Percentiles rank a stretch among this genome's conserved stretches.
These are phyloP conservation scores for Colletotrichum karsti DNA, from an alignment of 2,329 filamentous ascomycete genomes.

Conservation along the genomic window DNA sequence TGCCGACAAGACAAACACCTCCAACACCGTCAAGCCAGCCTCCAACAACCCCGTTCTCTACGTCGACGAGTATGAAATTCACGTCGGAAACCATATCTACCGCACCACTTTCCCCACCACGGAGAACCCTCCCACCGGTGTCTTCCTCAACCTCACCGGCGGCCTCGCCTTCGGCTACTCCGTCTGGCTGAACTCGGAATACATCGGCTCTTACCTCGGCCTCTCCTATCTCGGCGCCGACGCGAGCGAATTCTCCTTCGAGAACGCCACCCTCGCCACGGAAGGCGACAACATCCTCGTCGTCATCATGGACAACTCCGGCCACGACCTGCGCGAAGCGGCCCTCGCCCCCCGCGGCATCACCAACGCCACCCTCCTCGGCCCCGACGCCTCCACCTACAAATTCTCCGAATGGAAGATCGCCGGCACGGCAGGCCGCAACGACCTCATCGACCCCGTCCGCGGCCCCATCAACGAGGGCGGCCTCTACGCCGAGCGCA, in stretches of 20 bases:
- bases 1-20: conserved; percentile 58
- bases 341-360: conserved; percentile 61
- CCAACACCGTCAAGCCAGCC: conserved; percentile 56
- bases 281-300: conserved; percentile 56
- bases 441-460: conserved; percentile 61
- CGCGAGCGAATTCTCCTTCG: conserved; percentile 56
- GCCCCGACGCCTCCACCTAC: conserved; percentile 36
- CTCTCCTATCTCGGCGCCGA: conserved; percentile 47
- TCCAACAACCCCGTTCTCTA: conserved; percentile 63
- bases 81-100: conserved; percentile 63
- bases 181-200: conserved; percentile 64
- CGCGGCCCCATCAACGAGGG: conserved; percentile 66
- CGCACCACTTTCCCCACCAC: conserved; percentile 57
- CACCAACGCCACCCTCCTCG: conserved; percentile 58
- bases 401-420: conserved; percentile 65
- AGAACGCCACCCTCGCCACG: conserved; percentile 52
- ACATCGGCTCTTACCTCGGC: conserved; percentile 64
- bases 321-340: conserved; percentile 61
- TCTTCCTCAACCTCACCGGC: conserved; percentile 61
- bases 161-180: conserved; percentile 65
- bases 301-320: conserved; percentile 68
- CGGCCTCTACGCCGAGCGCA: conserved; percentile 64
- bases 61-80: conserved; percentile 64
- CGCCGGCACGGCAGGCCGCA: conserved; percentile 63
- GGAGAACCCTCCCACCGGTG: conserved; percentile 45